These are phyloP conservation scores for Eimeria nieschulzi DNA, from an alignment of 169 alveolate species.

Conservation along the genomic window DNA sequence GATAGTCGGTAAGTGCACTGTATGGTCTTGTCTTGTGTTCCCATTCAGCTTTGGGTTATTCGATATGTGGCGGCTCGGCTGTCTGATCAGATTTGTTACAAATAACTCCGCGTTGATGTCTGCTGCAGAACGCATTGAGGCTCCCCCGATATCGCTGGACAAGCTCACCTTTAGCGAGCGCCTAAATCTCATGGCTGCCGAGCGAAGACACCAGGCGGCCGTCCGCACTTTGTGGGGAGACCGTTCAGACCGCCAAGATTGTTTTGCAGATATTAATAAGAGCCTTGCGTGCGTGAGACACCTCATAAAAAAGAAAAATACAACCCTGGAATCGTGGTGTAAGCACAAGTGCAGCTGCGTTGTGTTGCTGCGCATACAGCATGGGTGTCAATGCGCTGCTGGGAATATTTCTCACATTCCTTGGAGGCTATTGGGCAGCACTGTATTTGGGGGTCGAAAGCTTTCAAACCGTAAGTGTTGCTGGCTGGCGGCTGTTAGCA, in stretches of 20 bases:
- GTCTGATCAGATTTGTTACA: neutral
- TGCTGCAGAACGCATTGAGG: neutral
- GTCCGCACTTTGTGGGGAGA: slow-evolving; percentile 23
- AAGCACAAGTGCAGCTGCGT: neutral
- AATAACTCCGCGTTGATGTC: neutral
- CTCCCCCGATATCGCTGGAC: slow-evolving; percentile 29
- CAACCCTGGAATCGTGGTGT: neutral
- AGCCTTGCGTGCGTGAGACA: slow-evolving; percentile 57
- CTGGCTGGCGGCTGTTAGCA: neutral
- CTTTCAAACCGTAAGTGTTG: slow-evolving; percentile 43
- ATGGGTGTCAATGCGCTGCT: slow-evolving; percentile 69
- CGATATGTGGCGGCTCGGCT: neutral
- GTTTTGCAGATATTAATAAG: slow-evolving; percentile 37
- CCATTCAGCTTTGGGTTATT: neutral
- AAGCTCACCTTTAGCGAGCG: slow-evolving; percentile 52
- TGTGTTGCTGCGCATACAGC: slow-evolving; percentile 28
- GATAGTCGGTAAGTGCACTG: slow-evolving; percentile 30
- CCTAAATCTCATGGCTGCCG: slow-evolving; percentile 35
- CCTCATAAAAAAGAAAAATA: neutral
- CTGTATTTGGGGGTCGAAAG: slow-evolving; percentile 54
- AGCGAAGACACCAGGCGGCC: slow-evolving; percentile 49
- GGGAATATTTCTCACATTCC: slow-evolving; percentile 66
- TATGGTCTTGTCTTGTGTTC: neutral
- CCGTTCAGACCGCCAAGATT: neutral
- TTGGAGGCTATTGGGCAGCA: slow-evolving; percentile 72